Evolutionary conservation across 2,329 filamentous ascomycete species (phyloP), one percentile per base, ranked within the genome.

Genomic region (Stenocarpella maydis): DNA sequence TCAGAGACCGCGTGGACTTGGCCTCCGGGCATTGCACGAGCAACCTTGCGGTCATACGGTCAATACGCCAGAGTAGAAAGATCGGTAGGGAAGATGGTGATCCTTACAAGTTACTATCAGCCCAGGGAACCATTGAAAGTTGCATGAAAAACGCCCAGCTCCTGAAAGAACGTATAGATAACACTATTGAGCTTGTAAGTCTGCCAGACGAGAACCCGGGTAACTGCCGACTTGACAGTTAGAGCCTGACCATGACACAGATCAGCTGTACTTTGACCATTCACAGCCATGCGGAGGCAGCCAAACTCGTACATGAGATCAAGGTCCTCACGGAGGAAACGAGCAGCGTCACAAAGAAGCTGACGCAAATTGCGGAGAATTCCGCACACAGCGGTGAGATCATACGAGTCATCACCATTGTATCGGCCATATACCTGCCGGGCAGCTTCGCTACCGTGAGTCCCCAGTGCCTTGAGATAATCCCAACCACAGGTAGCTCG

Each of bases 351-450:
- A 77, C 73, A 1, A 64, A 66, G 61, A 72, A 71, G 21, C 71
- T 75, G 7, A 72, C 73, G 7, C 69, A 71, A 10, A 65, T 77
- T n/a, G 74, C 72, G 1, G 55, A 77, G 54, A 69, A 68, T n/a
- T 73, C 74, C 17, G 74, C 74, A 2, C 71, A 74, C 24, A 74
- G 76, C 45, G 73, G 74, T 26, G 74, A 71, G 26, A 73, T 76
- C 19, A 73, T 77, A 7, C 67, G 72, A 15, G 69, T 76, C 6
- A 76, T 77, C 21, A 77, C 75, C 1, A 71, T 77, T 10, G 66
- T 76, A 10, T 75, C 74, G 14, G 72, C 74, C 3, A 68, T 77
- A 2, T 77, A 76, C 37, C 54, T 77, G 15, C 75, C 75, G 2
- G 74, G 74, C 12, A 74, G 73, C 10, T 77, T 77, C 55, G 69